Evolutionary conservation across 2,329 filamentous ascomycete species (phyloP).

Genomic region (Leptosphaerulina australis): DNA sequence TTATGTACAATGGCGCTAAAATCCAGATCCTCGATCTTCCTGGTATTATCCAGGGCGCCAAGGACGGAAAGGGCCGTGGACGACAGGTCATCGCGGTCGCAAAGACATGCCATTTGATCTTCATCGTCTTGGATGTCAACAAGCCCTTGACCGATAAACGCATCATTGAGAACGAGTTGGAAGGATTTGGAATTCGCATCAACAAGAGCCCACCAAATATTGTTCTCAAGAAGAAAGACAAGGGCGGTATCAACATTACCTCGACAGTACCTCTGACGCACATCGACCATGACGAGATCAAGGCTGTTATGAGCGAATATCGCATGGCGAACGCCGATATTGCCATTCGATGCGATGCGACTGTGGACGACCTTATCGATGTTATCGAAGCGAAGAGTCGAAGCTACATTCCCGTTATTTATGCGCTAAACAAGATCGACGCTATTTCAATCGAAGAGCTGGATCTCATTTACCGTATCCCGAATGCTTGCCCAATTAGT

Average conservation of each 20-base stretch:
- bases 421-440: slow-evolving; percentile 99
- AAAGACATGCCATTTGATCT: slow-evolving; percentile 98
- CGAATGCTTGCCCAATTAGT: slow-evolving; percentile 95
- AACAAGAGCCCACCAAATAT: slow-evolving; percentile 98
- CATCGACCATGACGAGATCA: slow-evolving; percentile 95
- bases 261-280: slow-evolving; percentile 89
- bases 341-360: slow-evolving; percentile 96
- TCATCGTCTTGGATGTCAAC: slow-evolving; percentile 98
- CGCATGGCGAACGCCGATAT: slow-evolving; percentile 96
- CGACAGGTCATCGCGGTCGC: slow-evolving; percentile 98
- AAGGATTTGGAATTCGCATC: slow-evolving; percentile 96
- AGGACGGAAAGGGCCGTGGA: slow-evolving; percentile 96
- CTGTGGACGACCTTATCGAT: slow-evolving; percentile 95
- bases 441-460: slow-evolving; percentile 97
- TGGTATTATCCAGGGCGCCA: slow-evolving; percentile 98
- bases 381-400: slow-evolving; percentile 91
- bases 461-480: slow-evolving; percentile 93
- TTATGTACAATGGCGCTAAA: slow-evolving; percentile 94
- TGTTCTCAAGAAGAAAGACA: slow-evolving; percentile 99
- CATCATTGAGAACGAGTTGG: slow-evolving; percentile 91
- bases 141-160: slow-evolving; percentile 97
- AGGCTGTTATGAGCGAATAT: slow-evolving; percentile 96
- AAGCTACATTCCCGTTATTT: slow-evolving; percentile 98
- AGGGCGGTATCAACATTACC: slow-evolving; percentile 95
- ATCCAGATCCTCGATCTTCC: slow-evolving; percentile 98